Base-by-base conservation (phyloP, 306 rosid species). In the Pueraria montana region DNA sequence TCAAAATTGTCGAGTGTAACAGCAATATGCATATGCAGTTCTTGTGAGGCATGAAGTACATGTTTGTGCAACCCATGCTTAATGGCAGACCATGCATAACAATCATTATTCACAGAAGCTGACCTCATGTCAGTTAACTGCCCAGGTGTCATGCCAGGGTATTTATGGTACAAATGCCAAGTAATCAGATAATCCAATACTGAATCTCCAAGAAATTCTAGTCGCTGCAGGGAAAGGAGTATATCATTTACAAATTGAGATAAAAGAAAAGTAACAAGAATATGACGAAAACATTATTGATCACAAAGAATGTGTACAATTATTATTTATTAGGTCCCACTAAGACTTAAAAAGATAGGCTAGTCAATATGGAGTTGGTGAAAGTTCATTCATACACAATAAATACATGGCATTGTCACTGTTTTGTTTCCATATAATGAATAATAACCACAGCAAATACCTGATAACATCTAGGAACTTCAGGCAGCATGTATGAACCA, bases 401-500 rank as follows among this genome's bases (percentile, higher is more conserved):
- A 12, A 1, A 21, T 18, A 13, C 24, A 77, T 71, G n/a, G n/a
- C n/a, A n/a, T n/a, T n/a, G 63, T 11, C 16, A 62, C 46, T 80
- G 68, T 7, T 18, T 34, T n/a, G 34, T 55, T 72, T 78, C 13
- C 40, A 3, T 49, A 34, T 38, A 69, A 82, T 26, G 65, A 42
- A 79, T 34, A 58, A 58, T 46, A 83, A 23, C n/a, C 21, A 46
- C n/a, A 62, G 32, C 38, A 56, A n/a, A 36, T 86, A 95, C 99
- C 97, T 95, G 96, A 78, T 95, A 95, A 84, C 98, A 89, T 86
- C 89, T 88, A 32, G 98, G 98, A 80, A 91, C 88, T 76, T 92
- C 92, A 0, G 94, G 93, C 66, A 92, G 89, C 99, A 93, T 93
- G 86, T 89, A 95, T n/a, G 99, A 93, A 70, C 99, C 99, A 76